phyloP scores from a whole-genome alignment of 768 basidiomycete species.

The Leccinum rimulosum region DNA sequence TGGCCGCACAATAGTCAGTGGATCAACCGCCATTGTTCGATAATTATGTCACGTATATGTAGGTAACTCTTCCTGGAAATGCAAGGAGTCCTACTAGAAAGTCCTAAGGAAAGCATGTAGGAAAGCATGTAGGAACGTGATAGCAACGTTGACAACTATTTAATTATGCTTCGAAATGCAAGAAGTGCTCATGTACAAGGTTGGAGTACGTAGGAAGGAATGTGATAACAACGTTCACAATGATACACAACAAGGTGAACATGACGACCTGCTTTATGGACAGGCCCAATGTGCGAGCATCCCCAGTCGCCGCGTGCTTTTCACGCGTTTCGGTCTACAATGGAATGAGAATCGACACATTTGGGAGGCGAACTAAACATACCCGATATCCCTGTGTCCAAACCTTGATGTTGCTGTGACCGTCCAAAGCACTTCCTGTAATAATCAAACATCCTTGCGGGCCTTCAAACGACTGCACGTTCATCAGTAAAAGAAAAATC shows the following conservation, averaged over 20 bases:
- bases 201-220: neutral
- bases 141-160: too few relatives aligned
- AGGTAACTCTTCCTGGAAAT: too few relatives aligned
- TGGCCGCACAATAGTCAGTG: too few relatives aligned
- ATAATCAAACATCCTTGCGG: neutral
- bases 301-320: neutral
- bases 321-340: neutral
- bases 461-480: neutral
- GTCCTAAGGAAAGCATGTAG: too few relatives aligned
- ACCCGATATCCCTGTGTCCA: neutral
- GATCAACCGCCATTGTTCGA: too few relatives aligned
- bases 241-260: neutral
- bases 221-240: neutral
- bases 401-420: constrained; percentile 6
- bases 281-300: neutral
- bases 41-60: too few relatives aligned
- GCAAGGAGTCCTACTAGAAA: too few relatives aligned
- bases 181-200: neutral
- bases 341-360: neutral
- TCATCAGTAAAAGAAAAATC: neutral
- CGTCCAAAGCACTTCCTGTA: neutral
- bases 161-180: too few relatives aligned
- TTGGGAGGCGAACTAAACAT: neutral
- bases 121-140: too few relatives aligned
- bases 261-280: neutral